phyloP scores from a whole-genome alignment of 2,329 filamentous ascomycete species.

The Sporothrix sp. region DNA sequence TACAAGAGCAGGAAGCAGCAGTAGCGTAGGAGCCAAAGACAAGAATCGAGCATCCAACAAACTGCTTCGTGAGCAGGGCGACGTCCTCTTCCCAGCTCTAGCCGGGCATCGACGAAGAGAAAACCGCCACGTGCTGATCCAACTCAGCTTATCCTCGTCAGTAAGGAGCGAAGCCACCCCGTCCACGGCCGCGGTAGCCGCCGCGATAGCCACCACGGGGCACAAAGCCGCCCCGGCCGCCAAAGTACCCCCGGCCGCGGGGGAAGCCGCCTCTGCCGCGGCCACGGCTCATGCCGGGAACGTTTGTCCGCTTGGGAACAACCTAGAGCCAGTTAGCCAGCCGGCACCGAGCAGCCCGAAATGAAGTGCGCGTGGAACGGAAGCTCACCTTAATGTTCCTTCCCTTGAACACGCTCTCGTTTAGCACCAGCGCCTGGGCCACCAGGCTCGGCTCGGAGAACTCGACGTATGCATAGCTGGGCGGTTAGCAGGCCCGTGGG shows the following conservation, averaged over 20 bases:
- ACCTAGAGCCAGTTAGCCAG: constrained; percentile 38
- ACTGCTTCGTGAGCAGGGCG: no score
- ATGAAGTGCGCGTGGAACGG: no score
- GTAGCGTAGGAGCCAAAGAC: neutral
- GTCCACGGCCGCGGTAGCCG: no score
- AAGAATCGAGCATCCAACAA: neutral
- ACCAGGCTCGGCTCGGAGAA: constrained; percentile 92
- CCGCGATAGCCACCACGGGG: constrained; percentile 22
- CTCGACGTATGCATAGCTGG: constrained; percentile 95
- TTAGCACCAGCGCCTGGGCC: constrained; percentile 84
- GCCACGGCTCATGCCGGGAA: constrained; percentile 86
- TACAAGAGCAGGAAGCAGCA: constrained; percentile 2
- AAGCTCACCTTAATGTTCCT: constrained; percentile 66
- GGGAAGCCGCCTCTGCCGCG: constrained; percentile 45
- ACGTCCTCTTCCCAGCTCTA: no score
- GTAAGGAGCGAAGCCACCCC: neutral
- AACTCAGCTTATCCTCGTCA: no score
- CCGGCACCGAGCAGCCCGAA: no score
- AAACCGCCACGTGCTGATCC: no score
- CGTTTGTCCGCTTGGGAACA: constrained; percentile 85
- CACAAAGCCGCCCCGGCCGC: constrained; percentile 28
- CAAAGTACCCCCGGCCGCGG: constrained; percentile 40
- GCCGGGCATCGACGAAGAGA: no score
- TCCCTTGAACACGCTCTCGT: constrained; percentile 92
- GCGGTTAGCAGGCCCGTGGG: no score